Evolutionary conservation across 1,284 basidiomycete species (phyloP).

Genomic region (Malassezia vespertilionis): DNA sequence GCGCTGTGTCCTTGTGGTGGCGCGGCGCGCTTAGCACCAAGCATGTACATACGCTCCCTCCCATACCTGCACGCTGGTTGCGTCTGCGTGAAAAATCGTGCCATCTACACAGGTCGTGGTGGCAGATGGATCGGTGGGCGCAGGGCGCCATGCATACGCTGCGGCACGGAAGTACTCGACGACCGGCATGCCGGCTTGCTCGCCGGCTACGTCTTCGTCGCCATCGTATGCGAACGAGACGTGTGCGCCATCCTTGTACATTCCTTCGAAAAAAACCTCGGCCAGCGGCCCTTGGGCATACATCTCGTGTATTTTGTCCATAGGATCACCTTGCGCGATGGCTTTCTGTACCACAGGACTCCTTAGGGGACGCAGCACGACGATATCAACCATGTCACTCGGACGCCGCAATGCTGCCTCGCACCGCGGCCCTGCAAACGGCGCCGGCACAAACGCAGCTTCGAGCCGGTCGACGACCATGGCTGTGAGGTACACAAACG

Average conservation of each 20-base stretch:
- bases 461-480: constrained; percentile 74
- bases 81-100: background rate
- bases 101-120: constrained; percentile 16
- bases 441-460: constrained; percentile 64
- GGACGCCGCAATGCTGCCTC: constrained; percentile 21
- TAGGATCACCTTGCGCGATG: background rate
- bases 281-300: constrained; percentile 21
- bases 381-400: constrained; percentile 57
- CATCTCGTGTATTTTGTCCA: background rate
- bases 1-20: constrained; percentile 32
- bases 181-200: constrained; percentile 54
- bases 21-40: constrained; percentile 5
- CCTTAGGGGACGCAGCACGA: constrained; percentile 68
- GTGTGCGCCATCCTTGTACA: constrained; percentile 37
- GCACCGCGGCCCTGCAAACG: constrained; percentile 49
- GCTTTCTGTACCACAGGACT: background rate
- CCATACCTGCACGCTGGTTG: background rate
- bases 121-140: background rate
- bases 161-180: constrained; percentile 71
- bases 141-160: constrained; percentile 63
- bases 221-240: constrained; percentile 21
- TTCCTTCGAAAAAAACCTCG: constrained; percentile 21
- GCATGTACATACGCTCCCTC: background rate
- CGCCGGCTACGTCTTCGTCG: constrained; percentile 11
- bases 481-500: constrained; percentile 71